Conservation (phyloP, 768 basidiomycete species). For the Leucogyrophana mollusca region DNA sequence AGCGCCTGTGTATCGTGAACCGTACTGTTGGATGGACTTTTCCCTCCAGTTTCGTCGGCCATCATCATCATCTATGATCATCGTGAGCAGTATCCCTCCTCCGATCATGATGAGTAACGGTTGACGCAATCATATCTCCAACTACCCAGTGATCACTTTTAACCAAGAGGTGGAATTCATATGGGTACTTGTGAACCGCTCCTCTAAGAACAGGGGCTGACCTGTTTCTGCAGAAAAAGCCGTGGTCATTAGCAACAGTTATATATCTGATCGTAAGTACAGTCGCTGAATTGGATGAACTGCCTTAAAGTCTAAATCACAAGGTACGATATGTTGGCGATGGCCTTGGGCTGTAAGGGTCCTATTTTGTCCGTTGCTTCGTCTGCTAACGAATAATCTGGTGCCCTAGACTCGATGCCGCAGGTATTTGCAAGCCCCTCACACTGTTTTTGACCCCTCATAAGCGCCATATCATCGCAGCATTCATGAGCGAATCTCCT, state of each 20-base stretch:
- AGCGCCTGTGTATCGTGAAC: background rate
- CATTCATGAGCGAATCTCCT: too few species aligned
- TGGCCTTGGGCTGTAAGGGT: constrained; percentile 2
- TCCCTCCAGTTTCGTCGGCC: background rate
- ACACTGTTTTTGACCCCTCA: too few species aligned
- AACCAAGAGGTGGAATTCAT: constrained; percentile 7
- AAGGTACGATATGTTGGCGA: constrained; percentile 5
- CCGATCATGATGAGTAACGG: background rate
- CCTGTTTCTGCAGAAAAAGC: background rate
- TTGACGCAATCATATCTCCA: background rate
- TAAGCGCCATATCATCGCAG: too few species aligned
- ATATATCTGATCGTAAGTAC: constrained; percentile 2
- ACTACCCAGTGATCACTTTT: constrained; percentile 1
- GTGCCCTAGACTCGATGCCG: constrained; percentile 1
- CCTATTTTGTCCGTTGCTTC: background rate
- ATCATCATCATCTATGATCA: constrained; percentile 5
- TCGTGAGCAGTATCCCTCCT: background rate
- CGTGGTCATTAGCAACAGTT: background rate
- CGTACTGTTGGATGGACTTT: background rate
- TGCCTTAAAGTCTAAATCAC: background rate
- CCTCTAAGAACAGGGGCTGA: background rate
- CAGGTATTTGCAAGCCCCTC: background rate
- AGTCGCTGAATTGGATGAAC: background rate
- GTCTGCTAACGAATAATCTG: background rate
- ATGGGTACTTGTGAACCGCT: background rate